Conservation (phyloP, 352 stramenopile species). For the Phytophthora multivora region DNA sequence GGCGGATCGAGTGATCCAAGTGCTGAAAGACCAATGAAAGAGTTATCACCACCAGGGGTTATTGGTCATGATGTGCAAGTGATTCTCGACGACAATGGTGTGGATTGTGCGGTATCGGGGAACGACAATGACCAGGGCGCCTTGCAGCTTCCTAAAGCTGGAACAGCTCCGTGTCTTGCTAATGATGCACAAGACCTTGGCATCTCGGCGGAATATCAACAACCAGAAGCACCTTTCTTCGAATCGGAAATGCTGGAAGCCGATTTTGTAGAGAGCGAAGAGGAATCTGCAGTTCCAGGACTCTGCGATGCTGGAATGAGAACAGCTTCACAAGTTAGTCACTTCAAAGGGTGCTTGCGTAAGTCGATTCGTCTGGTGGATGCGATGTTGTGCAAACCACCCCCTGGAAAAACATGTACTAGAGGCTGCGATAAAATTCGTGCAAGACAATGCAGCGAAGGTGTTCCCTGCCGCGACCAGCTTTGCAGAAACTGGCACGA, state of each 20-base stretch:
- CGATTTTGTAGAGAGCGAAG: background rate
- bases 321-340: conserved; percentile 45
- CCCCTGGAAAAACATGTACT: conserved; percentile 44
- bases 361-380: conserved; percentile 70
- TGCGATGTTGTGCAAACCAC: conserved; percentile 55
- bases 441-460: conserved; percentile 50
- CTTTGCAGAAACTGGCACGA: conserved; percentile 69
- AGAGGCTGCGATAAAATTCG: conserved; percentile 55
- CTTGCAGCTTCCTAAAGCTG: background rate
- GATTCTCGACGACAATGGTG: background rate
- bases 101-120: background rate
- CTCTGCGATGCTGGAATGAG: conserved; percentile 64
- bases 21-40: background rate
- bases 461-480: conserved; percentile 48
- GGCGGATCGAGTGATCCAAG: background rate
- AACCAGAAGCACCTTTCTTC: background rate
- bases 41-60: background rate
- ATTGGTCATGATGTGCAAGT: background rate
- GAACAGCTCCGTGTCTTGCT: background rate
- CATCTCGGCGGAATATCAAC: background rate
- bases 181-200: background rate
- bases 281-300: conserved; percentile 34
- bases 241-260: background rate
- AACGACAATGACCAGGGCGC: background rate
- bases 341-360: conserved; percentile 60